Conservation (phyloP, 2,329 filamentous ascomycete species). For the Claviceps sorghi region DNA sequence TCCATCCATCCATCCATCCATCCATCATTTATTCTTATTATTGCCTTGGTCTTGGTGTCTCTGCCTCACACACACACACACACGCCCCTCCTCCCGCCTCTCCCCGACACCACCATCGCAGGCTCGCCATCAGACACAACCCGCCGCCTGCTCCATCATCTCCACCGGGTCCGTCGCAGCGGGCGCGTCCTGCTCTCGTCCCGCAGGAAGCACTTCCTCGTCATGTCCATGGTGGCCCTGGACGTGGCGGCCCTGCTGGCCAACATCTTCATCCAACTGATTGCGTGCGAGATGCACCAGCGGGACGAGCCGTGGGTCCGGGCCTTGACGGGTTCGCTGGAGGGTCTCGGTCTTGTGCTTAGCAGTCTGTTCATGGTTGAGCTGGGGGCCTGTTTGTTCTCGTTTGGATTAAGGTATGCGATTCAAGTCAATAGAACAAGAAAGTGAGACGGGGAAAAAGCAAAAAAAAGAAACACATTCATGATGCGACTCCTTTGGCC, state of each 20-base stretch:
- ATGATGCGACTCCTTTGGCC: too few relatives aligned
- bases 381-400: conserved; percentile 41
- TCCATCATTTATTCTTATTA: too few relatives aligned
- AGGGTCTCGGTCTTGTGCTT: conserved; percentile 40
- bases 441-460: too few relatives aligned
- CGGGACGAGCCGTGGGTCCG: conserved; percentile 27
- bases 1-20: too few relatives aligned
- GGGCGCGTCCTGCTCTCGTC: conserved; percentile 17
- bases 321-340: conserved; percentile 25
- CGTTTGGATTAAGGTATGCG: conserved; percentile 44
- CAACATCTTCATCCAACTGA: conserved; percentile 33
- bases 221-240: conserved; percentile 29
- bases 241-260: conserved; percentile 30
- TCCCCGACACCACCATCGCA: background rate
- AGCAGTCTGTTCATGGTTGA: conserved; percentile 52
- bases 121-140: background rate
- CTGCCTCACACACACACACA: too few relatives aligned
- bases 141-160: background rate
- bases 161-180: conserved; percentile 4
- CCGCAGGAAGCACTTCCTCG: conserved; percentile 28
- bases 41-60: too few relatives aligned
- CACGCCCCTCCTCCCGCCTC: conserved; percentile 2
- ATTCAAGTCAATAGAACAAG: too few relatives aligned
- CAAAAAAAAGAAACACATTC: background rate
- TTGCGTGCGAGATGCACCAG: conserved; percentile 31